Evolutionary conservation across 768 basidiomycete species (phyloP).

Genomic region (Leccinum fibrillosum): DNA sequence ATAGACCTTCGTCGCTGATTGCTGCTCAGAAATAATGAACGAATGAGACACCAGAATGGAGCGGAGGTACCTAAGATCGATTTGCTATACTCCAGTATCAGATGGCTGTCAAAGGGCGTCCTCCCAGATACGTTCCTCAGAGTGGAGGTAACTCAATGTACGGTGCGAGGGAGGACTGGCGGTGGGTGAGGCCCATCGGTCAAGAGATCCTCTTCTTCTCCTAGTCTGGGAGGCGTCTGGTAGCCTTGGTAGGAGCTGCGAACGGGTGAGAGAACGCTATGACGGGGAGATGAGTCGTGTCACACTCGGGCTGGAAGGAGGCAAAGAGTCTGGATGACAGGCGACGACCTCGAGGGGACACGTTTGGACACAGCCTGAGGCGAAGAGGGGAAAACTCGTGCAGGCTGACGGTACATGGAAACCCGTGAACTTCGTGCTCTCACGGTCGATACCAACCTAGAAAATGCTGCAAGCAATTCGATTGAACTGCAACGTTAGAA

Average conservation of each 20-base stretch:
- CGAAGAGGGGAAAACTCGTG: too few relatives aligned
- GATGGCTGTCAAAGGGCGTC: slow-evolving; percentile 41
- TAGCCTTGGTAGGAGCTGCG: slow-evolving; percentile 10
- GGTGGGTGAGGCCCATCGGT: slow-evolving; percentile 5
- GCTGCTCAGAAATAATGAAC: too few relatives aligned
- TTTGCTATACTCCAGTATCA: slow-evolving; percentile 45
- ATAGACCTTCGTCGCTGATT: too few relatives aligned
- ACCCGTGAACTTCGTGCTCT: too few relatives aligned
- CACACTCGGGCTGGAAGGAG: too few relatives aligned
- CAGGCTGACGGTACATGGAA: too few relatives aligned
- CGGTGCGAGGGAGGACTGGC: slow-evolving; percentile 8
- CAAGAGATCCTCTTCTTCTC: slow-evolving; percentile 37
- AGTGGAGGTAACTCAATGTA: slow-evolving; percentile 22
- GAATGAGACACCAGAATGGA: too few relatives aligned
- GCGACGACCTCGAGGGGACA: too few relatives aligned
- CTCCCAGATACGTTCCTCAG: slow-evolving; percentile 46
- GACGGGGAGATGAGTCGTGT: too few relatives aligned
- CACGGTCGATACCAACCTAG: neutral
- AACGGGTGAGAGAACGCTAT: too few relatives aligned
- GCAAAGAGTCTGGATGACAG: too few relatives aligned
- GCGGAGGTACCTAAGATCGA: slow-evolving; percentile 47
- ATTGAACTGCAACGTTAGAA: neutral
- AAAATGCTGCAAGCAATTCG: neutral
- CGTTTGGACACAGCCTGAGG: too few relatives aligned
- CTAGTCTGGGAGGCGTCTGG: slow-evolving; percentile 40